Evolutionary conservation across 768 basidiomycete genomes (phyloP), one percentile per base, ranked within the genome.

Genomic region (Mycena amicta): DNA sequence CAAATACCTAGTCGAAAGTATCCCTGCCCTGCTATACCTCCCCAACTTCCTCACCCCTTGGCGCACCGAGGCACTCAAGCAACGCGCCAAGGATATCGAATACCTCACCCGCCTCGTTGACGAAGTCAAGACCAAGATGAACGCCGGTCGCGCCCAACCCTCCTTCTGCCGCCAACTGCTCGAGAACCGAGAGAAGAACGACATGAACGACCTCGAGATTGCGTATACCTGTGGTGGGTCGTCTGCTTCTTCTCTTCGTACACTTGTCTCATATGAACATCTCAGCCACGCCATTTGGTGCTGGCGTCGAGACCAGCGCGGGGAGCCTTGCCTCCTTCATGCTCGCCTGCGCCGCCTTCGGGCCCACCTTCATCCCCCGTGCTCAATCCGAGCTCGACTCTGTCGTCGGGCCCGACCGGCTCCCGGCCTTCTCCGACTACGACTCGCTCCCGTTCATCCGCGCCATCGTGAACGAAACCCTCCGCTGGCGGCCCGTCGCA

Each of bases 1-100:
- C 27, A 81, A 80, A 64, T 80, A 79, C 51, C 57, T 81, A 3
- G 80, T 81, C 13, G 80, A 81, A 65, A 76, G 77, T 1, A 74
- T 77, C 74, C 79, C 80, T 0, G 79, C 78, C 74, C 71, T 81
- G 2, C 66, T 80, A 4, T 76, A 75, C 52, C 71, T 81, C 22
- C 80, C 80, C 5, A 52, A 59, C 18, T 61, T 65, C 51, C 37
- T 65, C 15, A 65, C 62, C 2, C 55, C 41, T 5, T 62, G 53
- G 57, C 59, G 52, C n/a, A 55, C 53, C 20, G 59, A 27, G 8
- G 59, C 53, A 2, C 30, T 60, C 20, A 50, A 63, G 40, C 74
- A 72, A 23, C 74, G 72, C 18, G 67, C 70, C 50, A 66, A 71
- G 1, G 79, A 80, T 52, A 75, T 76, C 18, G 63, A 67, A 18